Conservation (phyloP, 1,284 basidiomycete species). For the Tetrapyrgos nigripes region DNA sequence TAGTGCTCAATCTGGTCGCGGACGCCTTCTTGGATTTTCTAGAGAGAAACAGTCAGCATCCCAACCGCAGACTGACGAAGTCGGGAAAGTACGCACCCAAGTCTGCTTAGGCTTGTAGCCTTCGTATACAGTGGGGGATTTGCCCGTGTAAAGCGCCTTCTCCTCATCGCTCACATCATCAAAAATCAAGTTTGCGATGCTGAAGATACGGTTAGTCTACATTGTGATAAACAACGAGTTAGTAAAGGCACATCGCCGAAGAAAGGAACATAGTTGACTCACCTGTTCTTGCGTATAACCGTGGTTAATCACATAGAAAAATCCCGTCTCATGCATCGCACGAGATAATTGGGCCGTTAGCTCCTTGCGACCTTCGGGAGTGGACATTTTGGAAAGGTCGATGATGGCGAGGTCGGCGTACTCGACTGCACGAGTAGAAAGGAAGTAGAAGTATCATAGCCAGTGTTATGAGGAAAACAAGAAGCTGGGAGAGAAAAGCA, state of each 20-base stretch:
- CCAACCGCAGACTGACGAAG: background rate
- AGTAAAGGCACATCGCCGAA: too few relatives aligned
- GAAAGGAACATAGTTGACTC: too few relatives aligned
- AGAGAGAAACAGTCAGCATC: background rate
- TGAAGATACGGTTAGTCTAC: slow-evolving; percentile 62
- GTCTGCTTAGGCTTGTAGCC: slow-evolving; percentile 66
- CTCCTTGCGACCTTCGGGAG: slow-evolving; percentile 49
- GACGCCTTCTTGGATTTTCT: slow-evolving; percentile 64
- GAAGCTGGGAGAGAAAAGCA: too few relatives aligned
- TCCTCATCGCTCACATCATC: slow-evolving; percentile 51
- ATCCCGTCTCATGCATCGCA: slow-evolving; percentile 66
- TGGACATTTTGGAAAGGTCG: slow-evolving; percentile 62
- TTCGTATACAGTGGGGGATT: slow-evolving; percentile 57
- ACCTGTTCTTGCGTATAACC: slow-evolving; percentile 56
- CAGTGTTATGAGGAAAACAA: background rate
- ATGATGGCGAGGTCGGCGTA: slow-evolving; percentile 72
- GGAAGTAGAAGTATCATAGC: background rate
- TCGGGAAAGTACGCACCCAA: slow-evolving; percentile 48
- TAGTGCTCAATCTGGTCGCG: slow-evolving; percentile 65
- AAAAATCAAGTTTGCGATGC: slow-evolving; percentile 70
- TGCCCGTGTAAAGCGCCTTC: slow-evolving; percentile 53
- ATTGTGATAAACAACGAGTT: background rate
- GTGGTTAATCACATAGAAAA: slow-evolving; percentile 69
- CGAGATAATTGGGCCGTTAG: slow-evolving; percentile 57
- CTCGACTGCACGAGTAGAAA: slow-evolving; percentile 5